These are phyloP conservation scores for Trichosanthes truncata DNA, from an alignment of 306 rosid species.

Conservation along the genomic window DNA sequence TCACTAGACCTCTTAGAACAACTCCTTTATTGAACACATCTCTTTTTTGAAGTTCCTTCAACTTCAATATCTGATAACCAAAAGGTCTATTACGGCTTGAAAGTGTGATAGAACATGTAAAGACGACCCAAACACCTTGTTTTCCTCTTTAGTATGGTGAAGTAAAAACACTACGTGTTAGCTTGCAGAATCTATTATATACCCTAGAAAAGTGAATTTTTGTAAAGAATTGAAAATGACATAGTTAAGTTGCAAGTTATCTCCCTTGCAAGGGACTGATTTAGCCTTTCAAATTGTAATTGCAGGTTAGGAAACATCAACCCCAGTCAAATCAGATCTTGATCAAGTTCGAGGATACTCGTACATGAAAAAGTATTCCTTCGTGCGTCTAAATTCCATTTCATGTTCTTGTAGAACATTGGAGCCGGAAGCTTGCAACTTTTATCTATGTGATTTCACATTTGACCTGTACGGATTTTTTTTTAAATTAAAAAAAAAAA, in stretches of 20 bases:
- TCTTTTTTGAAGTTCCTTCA: not conserved
- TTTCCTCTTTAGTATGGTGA: not conserved
- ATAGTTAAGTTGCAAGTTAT: conserved; percentile 3
- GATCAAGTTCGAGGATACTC: conserved; percentile 56
- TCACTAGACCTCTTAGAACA: not conserved
- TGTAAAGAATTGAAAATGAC: not conserved
- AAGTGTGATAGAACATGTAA: not conserved
- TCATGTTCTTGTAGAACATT: not conserved
- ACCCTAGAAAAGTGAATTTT: not conserved
- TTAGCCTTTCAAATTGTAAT: not conserved
- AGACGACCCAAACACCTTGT: not conserved
- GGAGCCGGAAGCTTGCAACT: not conserved
- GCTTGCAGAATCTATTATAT: not conserved
- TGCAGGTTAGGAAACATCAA: conserved; percentile 79
- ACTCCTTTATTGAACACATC: not conserved
- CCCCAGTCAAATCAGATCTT: conserved; percentile 47
- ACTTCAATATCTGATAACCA: not conserved
- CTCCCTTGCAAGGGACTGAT: not conserved
- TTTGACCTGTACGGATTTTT: not conserved
- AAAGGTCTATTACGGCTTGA: not conserved
- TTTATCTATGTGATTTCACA: not conserved
- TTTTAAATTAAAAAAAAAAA: too few species aligned
- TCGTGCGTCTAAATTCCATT: not conserved
- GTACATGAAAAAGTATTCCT: conserved; percentile 1
- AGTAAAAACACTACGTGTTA: not conserved